Base-by-base conservation (phyloP, 2,329 filamentous ascomycete species). In the Botrytis byssoidea region DNA sequence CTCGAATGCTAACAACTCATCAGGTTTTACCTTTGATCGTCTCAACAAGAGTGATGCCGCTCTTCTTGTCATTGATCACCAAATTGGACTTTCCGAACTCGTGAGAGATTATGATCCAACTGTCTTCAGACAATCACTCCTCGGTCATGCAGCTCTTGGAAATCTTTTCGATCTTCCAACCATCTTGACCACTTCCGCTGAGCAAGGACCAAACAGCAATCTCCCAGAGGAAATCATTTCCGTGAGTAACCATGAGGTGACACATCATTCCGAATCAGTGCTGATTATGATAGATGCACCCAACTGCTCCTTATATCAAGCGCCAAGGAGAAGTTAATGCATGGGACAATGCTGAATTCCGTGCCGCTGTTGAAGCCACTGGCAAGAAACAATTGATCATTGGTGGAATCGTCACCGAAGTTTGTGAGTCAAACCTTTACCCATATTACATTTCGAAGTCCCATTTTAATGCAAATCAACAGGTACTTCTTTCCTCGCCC, bases 251-350 rank as follows among this genome's bases (percentile, higher is more conserved):
- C 18, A 48, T 35, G 32, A 69, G 2, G 1, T n/a, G 35, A 3
- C 3, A 3, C 3, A 37, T 32, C 10, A 20, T 20, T 42, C 44
- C 14, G 29, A 20, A 32, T 1, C 14, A 10, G 25, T 44, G 25
- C 64, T 70, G 20, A 73, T 20, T 25, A 40, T 51, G 16, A 37
- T 42, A 78, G 77, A 78, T 90, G 87, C 90, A 92, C 79, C 92
- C 92, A 40, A 83, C 88, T 64, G 88, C 90, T 0, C 88, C 92
- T 0, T 83, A 93, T 18, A 88, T 94, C 79, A 85, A 86, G 77
- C 89, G 92, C 51, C 86, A 91, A 75, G 92, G 92, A 57, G 90
- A 94, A 79, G 91, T 94, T 78, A 88, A 93, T 79, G 92, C 92
- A 4, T 93, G 91, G 92, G 92, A 94, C 80, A 93, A 93, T 77